These are phyloP conservation scores for Cadophora sp. DNA, from an alignment of 2,329 filamentous ascomycete genomes.

Conservation along the genomic window DNA sequence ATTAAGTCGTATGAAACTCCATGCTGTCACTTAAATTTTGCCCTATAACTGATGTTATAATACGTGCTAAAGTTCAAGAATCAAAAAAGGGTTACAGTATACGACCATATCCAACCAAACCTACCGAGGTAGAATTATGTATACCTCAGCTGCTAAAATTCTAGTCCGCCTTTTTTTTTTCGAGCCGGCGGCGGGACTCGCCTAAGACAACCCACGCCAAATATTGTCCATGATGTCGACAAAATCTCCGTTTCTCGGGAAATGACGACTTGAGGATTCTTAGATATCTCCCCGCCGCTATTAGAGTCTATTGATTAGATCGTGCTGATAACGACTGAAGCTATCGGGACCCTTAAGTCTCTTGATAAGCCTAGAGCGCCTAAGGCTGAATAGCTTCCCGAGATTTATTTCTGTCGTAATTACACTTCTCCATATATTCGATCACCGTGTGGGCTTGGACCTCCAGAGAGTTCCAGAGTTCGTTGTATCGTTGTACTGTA, in stretches of 20 bases:
- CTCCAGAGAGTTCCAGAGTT: background rate
- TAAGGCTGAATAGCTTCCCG: too few species aligned
- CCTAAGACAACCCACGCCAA: background rate
- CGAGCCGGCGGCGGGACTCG: background rate
- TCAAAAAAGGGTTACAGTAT: too few species aligned
- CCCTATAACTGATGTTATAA: too few species aligned
- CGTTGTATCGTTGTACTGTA: background rate
- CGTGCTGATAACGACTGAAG: background rate
- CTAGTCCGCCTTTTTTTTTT: background rate
- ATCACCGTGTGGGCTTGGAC: too few species aligned
- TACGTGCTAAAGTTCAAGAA: too few species aligned
- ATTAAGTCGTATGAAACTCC: background rate
- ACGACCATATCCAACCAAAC: too few species aligned
- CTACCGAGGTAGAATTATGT: too few species aligned
- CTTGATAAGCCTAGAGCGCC: too few species aligned
- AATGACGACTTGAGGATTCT: background rate
- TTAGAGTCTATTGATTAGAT: background rate
- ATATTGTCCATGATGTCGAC: background rate
- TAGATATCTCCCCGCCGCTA: background rate
- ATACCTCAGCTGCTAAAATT: too few species aligned
- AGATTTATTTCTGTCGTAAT: background rate
- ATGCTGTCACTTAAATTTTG: too few species aligned
- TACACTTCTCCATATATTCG: background rate
- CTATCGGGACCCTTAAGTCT: background rate
- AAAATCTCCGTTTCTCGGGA: background rate